These are phyloP conservation scores for Rhododendron simsii DNA, from an alignment of 148 eudicot species.

Conservation along the genomic window DNA sequence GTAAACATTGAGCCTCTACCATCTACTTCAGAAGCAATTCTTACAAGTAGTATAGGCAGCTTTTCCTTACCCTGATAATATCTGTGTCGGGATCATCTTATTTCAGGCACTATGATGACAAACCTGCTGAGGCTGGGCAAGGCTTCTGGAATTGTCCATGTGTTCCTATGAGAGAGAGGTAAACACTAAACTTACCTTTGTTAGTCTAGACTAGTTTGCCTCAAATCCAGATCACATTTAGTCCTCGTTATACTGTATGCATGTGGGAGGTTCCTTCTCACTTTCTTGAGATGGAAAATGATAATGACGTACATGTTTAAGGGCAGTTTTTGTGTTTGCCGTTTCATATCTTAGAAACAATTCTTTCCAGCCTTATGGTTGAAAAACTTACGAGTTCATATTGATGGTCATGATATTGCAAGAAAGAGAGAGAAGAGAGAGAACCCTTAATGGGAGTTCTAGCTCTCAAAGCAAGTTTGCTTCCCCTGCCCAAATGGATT, in stretches of 20 bases:
- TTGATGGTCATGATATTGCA: not conserved
- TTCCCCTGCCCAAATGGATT: not conserved
- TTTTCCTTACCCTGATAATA: not conserved
- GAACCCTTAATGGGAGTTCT: not conserved
- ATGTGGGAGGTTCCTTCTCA: not conserved
- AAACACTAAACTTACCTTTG: constrained; percentile 4
- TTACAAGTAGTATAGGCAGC: not conserved
- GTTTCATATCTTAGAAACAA: not conserved
- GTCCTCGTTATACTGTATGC: not conserved
- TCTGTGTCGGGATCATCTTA: not conserved
- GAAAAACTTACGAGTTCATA: not conserved
- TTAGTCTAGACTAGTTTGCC: not conserved
- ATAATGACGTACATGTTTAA: not conserved
- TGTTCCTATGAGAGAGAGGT: constrained; percentile 99
- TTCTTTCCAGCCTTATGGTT: not conserved
- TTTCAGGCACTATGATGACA: constrained; percentile 93
- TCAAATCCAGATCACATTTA: not conserved
- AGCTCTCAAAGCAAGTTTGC: not conserved
- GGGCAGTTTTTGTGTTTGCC: not conserved
- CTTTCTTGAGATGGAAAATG: not conserved
- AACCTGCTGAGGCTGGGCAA: constrained; percentile 83
- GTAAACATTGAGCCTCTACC: constrained; percentile 27
- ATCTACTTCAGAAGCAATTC: constrained; percentile 3
- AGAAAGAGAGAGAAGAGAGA: not conserved
- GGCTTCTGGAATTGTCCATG: constrained; percentile 99